Conservation (phyloP, 345 rosid genomes). For the Camelina sativa region DNA sequence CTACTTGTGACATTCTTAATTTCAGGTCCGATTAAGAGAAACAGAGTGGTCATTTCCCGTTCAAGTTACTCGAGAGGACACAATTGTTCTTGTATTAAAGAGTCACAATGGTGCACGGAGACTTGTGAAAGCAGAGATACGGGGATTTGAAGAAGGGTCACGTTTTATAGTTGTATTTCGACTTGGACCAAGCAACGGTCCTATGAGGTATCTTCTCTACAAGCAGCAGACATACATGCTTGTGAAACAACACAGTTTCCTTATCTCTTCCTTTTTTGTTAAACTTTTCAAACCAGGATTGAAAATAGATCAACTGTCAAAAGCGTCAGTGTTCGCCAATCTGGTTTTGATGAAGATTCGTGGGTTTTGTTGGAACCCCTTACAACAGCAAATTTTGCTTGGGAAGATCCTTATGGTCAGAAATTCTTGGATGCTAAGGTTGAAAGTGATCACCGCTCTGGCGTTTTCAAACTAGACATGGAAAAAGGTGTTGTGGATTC, state of each 20-base stretch:
- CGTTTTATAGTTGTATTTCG: constrained; percentile 93
- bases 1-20: constrained; percentile 30
- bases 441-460: constrained; percentile 47
- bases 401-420: constrained; percentile 98
- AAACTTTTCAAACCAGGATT: constrained; percentile 56
- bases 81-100: constrained; percentile 79
- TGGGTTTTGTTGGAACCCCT: constrained; percentile 77
- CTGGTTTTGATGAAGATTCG: constrained; percentile 81
- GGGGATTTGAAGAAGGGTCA: constrained; percentile 99
- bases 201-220: constrained; percentile 67
- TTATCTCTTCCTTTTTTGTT: constrained; percentile 20
- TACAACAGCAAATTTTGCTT: constrained; percentile 74
- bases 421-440: constrained; percentile 73
- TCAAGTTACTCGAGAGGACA: constrained; percentile 83
- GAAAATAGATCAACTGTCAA: constrained; percentile 75
- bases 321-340: constrained; percentile 75
- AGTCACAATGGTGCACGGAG: constrained; percentile 57
- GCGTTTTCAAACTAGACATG: constrained; percentile 65
- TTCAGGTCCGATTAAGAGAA: constrained; percentile 73
- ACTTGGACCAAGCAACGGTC: constrained; percentile 79
- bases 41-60: constrained; percentile 96
- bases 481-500: constrained; percentile 58
- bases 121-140: constrained; percentile 78
- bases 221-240: constrained; percentile 5
- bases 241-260: constrained; percentile 25